A percentile compares a stretch with the other conserved stretches of the same genome.
Evolutionary conservation across 1,139 yeast species (phyloP).

Genomic region (Hanseniaspora sp.): DNA sequence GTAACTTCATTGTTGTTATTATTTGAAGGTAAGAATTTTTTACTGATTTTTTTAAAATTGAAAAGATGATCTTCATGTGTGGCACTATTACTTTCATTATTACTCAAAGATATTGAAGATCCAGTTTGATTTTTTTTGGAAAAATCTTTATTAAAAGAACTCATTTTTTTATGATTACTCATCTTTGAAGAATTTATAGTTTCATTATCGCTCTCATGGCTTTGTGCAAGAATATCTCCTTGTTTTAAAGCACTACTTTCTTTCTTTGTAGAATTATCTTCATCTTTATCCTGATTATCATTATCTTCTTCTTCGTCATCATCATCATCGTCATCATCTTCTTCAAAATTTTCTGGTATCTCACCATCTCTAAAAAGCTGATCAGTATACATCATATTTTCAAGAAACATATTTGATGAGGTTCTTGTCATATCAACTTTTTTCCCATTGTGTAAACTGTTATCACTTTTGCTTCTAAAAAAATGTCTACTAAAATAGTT

Average conservation of each 20-base stretch:
- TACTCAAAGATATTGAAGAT: background rate
- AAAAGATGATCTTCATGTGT: conserved; percentile 6
- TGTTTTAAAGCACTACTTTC: background rate
- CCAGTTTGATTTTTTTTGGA: background rate
- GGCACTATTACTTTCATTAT: background rate
- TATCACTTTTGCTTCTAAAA: background rate
- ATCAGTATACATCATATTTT: conserved; percentile 15
- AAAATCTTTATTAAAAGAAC: background rate
- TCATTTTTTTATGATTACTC: background rate
- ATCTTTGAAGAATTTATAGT: background rate
- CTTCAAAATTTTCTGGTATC: conserved; percentile 9
- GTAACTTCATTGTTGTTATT: background rate
- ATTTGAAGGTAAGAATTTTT: conserved; percentile 1
- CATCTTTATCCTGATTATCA: conserved; percentile 9
- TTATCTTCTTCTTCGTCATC: conserved; percentile 19
- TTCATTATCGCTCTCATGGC: background rate
- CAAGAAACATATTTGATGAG: background rate
- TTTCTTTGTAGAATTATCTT: background rate
- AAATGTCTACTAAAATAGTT: background rate
- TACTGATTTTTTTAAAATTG: conserved; percentile 8
- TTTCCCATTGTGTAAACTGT: background rate
- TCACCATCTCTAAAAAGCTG: conserved; percentile 15
- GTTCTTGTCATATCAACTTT: background rate
- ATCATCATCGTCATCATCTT: conserved; percentile 18
- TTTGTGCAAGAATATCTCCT: background rate